Percentiles rank a stretch among this genome's conserved stretches.
Conservation (phyloP, 345 rosid genomes). For the Populus tremula region DNA sequence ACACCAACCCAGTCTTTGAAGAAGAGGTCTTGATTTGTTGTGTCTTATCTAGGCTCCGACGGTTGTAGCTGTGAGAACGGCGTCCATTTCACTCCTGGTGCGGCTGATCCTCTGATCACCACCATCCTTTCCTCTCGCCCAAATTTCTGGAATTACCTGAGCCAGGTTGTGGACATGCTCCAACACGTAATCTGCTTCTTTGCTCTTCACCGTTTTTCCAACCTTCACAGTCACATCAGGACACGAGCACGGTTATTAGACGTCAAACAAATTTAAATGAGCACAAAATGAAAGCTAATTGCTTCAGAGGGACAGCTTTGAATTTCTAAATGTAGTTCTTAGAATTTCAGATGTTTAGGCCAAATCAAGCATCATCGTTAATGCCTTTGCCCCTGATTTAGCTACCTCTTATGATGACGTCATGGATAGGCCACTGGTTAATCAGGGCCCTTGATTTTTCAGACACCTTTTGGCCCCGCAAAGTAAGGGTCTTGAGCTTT, state of each 20-base stretch:
- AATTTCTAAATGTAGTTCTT: not conserved
- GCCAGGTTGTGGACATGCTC: slow-evolving; percentile 44
- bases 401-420: too few species aligned
- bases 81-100: slow-evolving; percentile 50
- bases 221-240: slow-evolving; percentile 37
- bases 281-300: not conserved
- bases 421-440: not conserved
- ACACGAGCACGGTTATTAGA: not conserved
- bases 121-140: slow-evolving; percentile 36
- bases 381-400: not conserved
- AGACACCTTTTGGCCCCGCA: not conserved
- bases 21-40: not conserved
- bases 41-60: slow-evolving; percentile 51
- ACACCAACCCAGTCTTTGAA: not conserved
- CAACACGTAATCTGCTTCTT: slow-evolving; percentile 67
- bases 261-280: not conserved
- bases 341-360: not conserved
- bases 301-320: not conserved
- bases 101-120: slow-evolving; percentile 38
- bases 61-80: slow-evolving; percentile 35
- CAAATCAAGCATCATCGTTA: not conserved
- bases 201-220: slow-evolving; percentile 55
- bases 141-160: slow-evolving; percentile 64
- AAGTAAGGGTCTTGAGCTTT: not conserved
- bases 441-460: not conserved